Base-by-base conservation (phyloP, 352 stramenopile genomes). In the Phytophthora idaei region DNA sequence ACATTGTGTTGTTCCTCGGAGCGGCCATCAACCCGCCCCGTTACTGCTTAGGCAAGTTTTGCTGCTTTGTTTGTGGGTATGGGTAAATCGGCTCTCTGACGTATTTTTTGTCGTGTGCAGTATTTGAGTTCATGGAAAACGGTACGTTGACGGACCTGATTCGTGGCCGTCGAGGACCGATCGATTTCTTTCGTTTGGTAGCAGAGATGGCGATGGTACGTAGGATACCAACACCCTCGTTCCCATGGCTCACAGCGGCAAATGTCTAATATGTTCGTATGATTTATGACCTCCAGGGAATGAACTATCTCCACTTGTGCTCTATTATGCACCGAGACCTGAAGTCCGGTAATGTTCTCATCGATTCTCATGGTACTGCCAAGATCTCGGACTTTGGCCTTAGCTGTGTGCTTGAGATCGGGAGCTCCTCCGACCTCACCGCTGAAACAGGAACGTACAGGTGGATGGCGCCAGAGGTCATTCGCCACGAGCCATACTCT, bases 401-500 rank as follows among this genome's bases (percentile, higher is more conserved):
- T 45, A 95, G 88, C 32, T 94, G 87, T 39, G 85, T 93, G 50
- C 74, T 95, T 12, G 86, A 95, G 50, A 90, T 93, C 21, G 85
- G 81, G 12, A 83, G 75, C 34, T 91, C 82, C 34, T 80, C 82
- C 31, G 87, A 96, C 55, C 64, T 96, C 59, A 96, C 89, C 3
- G 89, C 89, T 9, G 87, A 96, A 71, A 95, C 89, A 17, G 89
- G 89, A 37, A 96, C 89, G n/a, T 96, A 96, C 64, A 82, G 96
- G 36, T 98, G 97, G 84, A 98, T 99, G 94, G 94, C 94, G 10
- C 94, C 94, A 0, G 93, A 98, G 60, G 95, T 99, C 9, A 97
- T 98, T 45, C 90, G 94, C 8, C 90, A 94, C 64, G 81, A 94
- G 60, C 93, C 94, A 12, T 99, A 98, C 76, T 98, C 96, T 51